Evolutionary conservation across 2,329 filamentous ascomycete species (phyloP), one percentile per base, ranked within the genome.

Genomic region (Knoxdaviesia capensis): DNA sequence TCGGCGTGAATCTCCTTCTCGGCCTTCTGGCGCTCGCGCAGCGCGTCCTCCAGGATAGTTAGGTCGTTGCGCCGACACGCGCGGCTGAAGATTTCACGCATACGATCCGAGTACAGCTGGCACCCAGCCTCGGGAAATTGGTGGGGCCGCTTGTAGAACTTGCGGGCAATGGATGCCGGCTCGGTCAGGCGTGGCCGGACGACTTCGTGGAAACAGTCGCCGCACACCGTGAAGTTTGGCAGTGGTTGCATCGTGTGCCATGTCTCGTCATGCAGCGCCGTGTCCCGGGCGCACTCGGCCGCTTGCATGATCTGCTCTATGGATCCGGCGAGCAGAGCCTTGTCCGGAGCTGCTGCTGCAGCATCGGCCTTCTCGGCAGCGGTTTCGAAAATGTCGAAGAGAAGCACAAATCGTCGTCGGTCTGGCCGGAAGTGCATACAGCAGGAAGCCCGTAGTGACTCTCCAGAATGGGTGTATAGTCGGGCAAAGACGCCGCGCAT

Each of bases 191-290:
- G 63, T 1, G 86, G 85, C 57, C 71, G 74, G n/a, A 94, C 73
- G 1, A 84, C 71, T 28, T 84, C 76, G 10, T 83, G 72, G 54
- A 81, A 94, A 56, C 87, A 96, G 56, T 88, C 83, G 48, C 81
- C 75, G 57, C 87, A 96, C 4, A 93, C 78, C 1, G 80, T 85
- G 51, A 94, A 74, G 39, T 86, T 72, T 0, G 80, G 82, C 0
- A 92, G 61, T 9, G 71, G 65, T 1, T 80, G 74, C 56, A 92
- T 84, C 43, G 71, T 76, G 56, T 92, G 77, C 87, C 87, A 94
- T 35, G 68, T 62, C 8, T 66, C 69, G 43, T 74, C 68, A n/a
- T 64, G 56, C 3, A 80, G 58, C 5, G 74, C 65, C n/a, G 65
- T 69, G 53, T 81, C 74, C 33, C 74, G 67, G 20, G 64, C 62